These are phyloP conservation scores for Patellifolia procumbens DNA, from an alignment of 179 eudicot genomes.

Conservation along the genomic window DNA sequence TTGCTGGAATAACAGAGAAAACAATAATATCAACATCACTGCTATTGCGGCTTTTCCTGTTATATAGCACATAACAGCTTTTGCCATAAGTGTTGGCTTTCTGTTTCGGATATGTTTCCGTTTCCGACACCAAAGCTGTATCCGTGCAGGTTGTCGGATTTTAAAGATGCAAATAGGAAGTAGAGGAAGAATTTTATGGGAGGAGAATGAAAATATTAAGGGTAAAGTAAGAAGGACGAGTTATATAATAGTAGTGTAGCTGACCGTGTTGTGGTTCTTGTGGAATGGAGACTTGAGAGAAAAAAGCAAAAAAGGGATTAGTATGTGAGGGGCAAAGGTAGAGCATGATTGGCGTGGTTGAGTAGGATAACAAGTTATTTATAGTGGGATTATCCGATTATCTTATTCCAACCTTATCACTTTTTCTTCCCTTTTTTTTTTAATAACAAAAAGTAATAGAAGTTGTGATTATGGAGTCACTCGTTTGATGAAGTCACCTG, in stretches of 20 bases:
- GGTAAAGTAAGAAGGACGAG: not conserved
- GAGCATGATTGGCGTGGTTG: not conserved
- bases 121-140: too few species aligned
- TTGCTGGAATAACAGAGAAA: not conserved
- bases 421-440: not conserved
- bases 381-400: not conserved
- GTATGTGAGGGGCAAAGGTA: not conserved
- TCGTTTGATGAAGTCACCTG: not conserved
- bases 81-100: not conserved
- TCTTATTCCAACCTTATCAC: not conserved
- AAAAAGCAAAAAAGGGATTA: not conserved
- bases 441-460: not conserved
- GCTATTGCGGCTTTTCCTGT: constrained; percentile 6
- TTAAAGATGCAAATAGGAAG: not conserved
- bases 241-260: not conserved
- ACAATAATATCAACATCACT: not conserved
- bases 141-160: too few species aligned
- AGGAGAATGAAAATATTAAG: not conserved
- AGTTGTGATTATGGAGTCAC: not conserved
- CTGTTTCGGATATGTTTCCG: not conserved
- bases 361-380: not conserved
- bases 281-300: not conserved
- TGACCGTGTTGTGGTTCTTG: too few species aligned
- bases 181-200: not conserved
- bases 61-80: not conserved